Base-by-base conservation (phyloP, 495 filamentous ascomycete genomes). In the Aspergillus baeticus region DNA sequence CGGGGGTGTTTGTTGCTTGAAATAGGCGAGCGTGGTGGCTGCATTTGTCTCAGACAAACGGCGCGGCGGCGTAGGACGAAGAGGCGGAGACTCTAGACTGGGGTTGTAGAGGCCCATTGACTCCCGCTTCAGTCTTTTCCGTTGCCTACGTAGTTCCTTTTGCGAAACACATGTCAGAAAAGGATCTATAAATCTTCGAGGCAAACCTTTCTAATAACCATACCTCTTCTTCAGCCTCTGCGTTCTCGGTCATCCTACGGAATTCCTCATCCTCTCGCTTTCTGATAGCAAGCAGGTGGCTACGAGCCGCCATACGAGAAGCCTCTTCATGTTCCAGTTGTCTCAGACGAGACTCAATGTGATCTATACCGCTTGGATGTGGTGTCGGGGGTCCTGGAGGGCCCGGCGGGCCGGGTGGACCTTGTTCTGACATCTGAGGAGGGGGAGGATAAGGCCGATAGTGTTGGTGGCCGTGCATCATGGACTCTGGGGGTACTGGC, bases 201-300 rank as follows among this genome's bases (percentile, higher is more conserved):
- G 35, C 18, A 41, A 52, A 31, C 50, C 45, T 20, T 39, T 37
- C 54, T 47, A 58, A n/a, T n/a, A n/a, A n/a, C 60, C 62, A 59
- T 72, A 78, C 75, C 70, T 78, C 75, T 68, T 78, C 75, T 59
- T 78, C 75, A 11, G 65, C 67, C 58, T 78, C 75, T 18, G 75
- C 75, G 62, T 62, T 68, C 49, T 78, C 75, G 1, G 75, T 78
- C 65, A 78, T 63, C 63, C 73, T 66, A 48, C 75, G 72, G 33
- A 77, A 78, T 31, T 78, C 75, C 21, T 78, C 75, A 48, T 78
- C 75, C 42, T 78, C 75, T n/a, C 74, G 73, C 58, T 77, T 76
- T 36, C 75, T 69, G n/a, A 77, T 51, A 18, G 73, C 70, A 50
- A 78, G 64, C 20, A 76, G 53, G 51, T 76, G 75, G 43, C 67